Base-by-base conservation (phyloP, 306 rosid species). In the Begonia masoniana region DNA sequence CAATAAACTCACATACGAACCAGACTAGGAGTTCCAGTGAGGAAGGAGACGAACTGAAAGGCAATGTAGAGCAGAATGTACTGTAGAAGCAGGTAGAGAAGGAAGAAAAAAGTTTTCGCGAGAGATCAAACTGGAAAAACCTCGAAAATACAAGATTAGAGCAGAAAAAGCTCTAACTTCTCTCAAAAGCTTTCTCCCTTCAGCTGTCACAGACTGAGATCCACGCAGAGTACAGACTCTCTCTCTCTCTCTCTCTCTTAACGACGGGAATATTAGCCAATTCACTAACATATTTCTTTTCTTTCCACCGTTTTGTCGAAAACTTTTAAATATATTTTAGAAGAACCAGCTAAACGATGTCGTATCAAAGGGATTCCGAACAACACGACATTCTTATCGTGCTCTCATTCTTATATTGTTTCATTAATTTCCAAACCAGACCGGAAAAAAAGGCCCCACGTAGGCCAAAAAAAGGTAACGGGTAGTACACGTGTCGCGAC, bases 1-100 rank as follows among this genome's bases (percentile, higher is more conserved):
- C 12, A 13, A 60, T 15, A 55, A 11, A 59, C 57, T 63, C 17
- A 62, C 70, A 68, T 59, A 60, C 42, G 76, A 58, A 60, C 56
- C 54, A 12, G 43, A 26, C 39, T 31, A 35, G 3, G 49, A n/a
- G 49, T 45, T 45, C 49, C 49, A 4, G n/a, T 45, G n/a, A 45
- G 14, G 49, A 45, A 45, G 49, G 9, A n/a, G 49, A 11, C 49
- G n/a, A n/a, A 45, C 49, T 0, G 39, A 31, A 21, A 31, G 39
- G 39, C 39, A 45, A 45, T 45, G 49, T n/a, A 11, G 49, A 1
- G 39, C 39, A 31, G 39, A 31, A 31, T 7, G 49, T 1, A 14
- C 21, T 0, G 11, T 16, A n/a, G 19, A 16, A 16, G 17, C 39
- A 31, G 17, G 19, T 6, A 50, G 10, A 49, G 10, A 13, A 17